Evolutionary conservation across 805 yeast genomes (phyloP).

Genomic region (Cyberlindnera mrakii): DNA sequence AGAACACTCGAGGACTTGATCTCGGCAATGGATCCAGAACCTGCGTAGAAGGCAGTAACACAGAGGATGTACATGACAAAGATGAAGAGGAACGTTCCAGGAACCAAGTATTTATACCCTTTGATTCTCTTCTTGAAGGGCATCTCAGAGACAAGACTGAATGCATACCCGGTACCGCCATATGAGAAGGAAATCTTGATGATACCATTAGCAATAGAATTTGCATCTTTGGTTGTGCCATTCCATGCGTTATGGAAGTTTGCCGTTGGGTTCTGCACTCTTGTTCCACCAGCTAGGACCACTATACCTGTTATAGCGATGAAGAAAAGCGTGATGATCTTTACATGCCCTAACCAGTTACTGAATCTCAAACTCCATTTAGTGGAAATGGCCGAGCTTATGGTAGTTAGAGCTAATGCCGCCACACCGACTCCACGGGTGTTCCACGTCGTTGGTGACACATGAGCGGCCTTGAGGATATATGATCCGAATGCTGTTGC

Average conservation of each 20-base stretch:
- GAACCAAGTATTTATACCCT: conserved; percentile 23
- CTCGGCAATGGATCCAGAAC: conserved; percentile 21
- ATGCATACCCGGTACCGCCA: conserved; percentile 35
- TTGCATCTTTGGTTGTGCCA: conserved; percentile 36
- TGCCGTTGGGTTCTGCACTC: conserved; percentile 27
- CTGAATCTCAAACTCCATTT: conserved; percentile 27
- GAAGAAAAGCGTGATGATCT: conserved; percentile 29
- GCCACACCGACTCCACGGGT: conserved; percentile 37
- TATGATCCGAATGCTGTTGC: conserved; percentile 34
- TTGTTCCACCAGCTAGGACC: conserved; percentile 31
- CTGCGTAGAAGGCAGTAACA: conserved; percentile 32
- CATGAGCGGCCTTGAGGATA: conserved; percentile 29
- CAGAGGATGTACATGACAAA: conserved; percentile 29
- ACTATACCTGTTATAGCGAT: conserved; percentile 31
- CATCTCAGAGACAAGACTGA: conserved; percentile 32
- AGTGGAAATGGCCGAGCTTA: conserved; percentile 23
- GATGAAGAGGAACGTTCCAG: conserved; percentile 27
- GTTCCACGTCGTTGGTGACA: conserved; percentile 38
- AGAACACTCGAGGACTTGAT: conserved; percentile 28
- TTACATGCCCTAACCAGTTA: conserved; percentile 31
- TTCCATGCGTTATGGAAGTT: conserved; percentile 33
- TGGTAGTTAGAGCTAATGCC: conserved; percentile 31
- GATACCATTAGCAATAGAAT: conserved; percentile 37
- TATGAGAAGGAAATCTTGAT: conserved; percentile 39
- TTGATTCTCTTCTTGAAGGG: conserved; percentile 26